These are phyloP conservation scores for Populus hybrid DNA, from an alignment of 441 rosid species.

Conservation along the genomic window DNA sequence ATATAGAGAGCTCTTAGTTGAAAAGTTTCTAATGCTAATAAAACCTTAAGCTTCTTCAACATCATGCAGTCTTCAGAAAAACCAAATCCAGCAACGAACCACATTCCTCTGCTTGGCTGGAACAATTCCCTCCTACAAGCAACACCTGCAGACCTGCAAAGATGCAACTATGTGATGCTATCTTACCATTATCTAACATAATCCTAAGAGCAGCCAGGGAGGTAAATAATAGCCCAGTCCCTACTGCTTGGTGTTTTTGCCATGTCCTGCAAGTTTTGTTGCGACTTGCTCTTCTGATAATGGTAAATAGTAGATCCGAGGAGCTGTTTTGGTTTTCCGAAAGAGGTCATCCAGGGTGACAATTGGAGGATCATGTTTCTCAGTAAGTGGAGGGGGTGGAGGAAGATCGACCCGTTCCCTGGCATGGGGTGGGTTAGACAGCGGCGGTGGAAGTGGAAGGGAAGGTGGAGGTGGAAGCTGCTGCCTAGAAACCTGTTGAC, in stretches of 20 bases:
- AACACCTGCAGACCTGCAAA: slow-evolving; percentile 52
- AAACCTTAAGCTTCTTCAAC: slow-evolving; percentile 15
- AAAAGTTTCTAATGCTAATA: slow-evolving; percentile 25
- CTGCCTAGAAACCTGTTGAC: slow-evolving; percentile 48
- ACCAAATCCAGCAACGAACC: slow-evolving; percentile 23
- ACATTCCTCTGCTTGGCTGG: slow-evolving; percentile 26
- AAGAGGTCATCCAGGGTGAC: slow-evolving; percentile 93
- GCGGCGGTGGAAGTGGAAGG: slow-evolving; percentile 61
- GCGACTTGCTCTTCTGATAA: slow-evolving; percentile 86
- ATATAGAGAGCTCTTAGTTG: slow-evolving; percentile 15
- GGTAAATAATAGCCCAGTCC: slow-evolving; percentile 21
- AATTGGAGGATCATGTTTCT: slow-evolving; percentile 77
- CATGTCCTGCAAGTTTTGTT: slow-evolving; percentile 53
- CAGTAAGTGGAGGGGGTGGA: slow-evolving; percentile 57
- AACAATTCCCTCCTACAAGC: slow-evolving; percentile 26
- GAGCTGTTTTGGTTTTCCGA: slow-evolving; percentile 84
- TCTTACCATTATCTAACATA: slow-evolving; percentile 34
- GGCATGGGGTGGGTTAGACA: slow-evolving; percentile 40
- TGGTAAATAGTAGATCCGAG: slow-evolving; percentile 92
- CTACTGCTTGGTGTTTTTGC: slow-evolving; percentile 44
- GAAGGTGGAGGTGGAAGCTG: slow-evolving; percentile 61
- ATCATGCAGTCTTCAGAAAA: slow-evolving; percentile 20
- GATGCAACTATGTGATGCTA: slow-evolving; percentile 34
- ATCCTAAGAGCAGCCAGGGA: slow-evolving; percentile 24
- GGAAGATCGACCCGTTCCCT: slow-evolving; percentile 58